Evolutionary conservation across 2,329 filamentous ascomycete genomes (phyloP).

Genomic region (Microascus cirrosus): DNA sequence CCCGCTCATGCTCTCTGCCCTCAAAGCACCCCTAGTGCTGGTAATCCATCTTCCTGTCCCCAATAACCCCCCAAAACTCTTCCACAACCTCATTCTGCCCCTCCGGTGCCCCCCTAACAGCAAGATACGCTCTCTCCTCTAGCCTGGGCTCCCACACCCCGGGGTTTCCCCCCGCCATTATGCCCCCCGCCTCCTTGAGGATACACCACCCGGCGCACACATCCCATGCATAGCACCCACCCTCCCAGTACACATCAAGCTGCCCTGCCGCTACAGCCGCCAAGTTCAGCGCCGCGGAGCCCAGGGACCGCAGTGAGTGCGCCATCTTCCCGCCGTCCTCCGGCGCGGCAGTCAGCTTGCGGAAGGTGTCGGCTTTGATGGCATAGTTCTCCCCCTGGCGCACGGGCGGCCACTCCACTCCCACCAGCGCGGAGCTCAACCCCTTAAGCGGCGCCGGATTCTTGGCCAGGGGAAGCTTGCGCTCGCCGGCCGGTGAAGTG

Average conservation of each 20-base stretch:
- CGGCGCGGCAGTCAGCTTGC: conserved; percentile 42
- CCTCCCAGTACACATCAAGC: conserved; percentile 71
- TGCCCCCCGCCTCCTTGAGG: conserved; percentile 60
- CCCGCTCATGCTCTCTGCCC: not conserved
- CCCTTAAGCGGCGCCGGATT: conserved; percentile 45
- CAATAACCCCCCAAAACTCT: conserved; percentile 53
- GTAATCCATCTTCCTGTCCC: conserved; percentile 41
- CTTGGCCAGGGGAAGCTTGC: conserved; percentile 26
- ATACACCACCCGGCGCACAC: conserved; percentile 76
- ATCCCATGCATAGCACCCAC: conserved; percentile 78
- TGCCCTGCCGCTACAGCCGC: conserved; percentile 61
- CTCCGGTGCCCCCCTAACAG: conserved; percentile 45
- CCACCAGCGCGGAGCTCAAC: conserved; percentile 54
- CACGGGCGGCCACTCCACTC: conserved; percentile 63
- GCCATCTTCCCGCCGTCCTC: conserved; percentile 64
- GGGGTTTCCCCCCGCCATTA: conserved; percentile 62
- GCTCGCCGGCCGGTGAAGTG: conserved; percentile 25
- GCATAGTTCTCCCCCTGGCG: conserved; percentile 60
- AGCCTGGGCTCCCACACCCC: conserved; percentile 56
- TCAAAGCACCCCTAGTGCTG: not conserved
- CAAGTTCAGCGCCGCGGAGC: conserved; percentile 65
- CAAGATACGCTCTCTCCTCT: conserved; percentile 51
- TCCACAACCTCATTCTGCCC: conserved; percentile 52
- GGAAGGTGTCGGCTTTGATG: conserved; percentile 57
- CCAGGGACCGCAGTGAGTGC: conserved; percentile 59